phyloP scores from a whole-genome alignment of 495 filamentous ascomycete species.

The Penicillium tannophilum region DNA sequence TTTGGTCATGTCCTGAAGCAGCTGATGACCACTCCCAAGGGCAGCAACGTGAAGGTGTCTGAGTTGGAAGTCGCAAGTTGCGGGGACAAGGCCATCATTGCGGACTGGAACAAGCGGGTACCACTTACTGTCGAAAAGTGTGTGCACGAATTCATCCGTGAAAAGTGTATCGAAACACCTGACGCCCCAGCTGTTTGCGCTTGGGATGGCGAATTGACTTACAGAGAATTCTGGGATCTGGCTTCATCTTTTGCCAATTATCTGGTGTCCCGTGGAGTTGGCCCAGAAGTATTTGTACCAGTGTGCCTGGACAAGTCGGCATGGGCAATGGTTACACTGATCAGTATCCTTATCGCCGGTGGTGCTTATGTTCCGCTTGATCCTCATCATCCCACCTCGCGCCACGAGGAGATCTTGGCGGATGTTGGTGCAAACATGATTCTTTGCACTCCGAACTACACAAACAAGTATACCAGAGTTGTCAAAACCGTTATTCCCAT shows the following conservation, averaged over 20 bases:
- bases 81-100: conserved; percentile 36
- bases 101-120: conserved; percentile 35
- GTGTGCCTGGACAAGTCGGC: conserved; percentile 60
- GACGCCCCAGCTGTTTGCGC: conserved; percentile 41
- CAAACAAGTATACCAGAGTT: conserved; percentile 25
- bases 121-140: conserved; percentile 39
- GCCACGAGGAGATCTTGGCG: conserved; percentile 45
- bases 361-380: conserved; percentile 62
- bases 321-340: conserved; percentile 54
- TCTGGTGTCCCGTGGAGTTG: conserved; percentile 48
- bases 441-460: conserved; percentile 41
- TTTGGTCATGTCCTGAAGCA: conserved; percentile 40
- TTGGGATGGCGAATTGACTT: conserved; percentile 49
- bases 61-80: conserved; percentile 39
- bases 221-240: conserved; percentile 38
- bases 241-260: conserved; percentile 41
- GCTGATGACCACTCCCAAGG: conserved; percentile 30
- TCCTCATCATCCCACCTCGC: conserved; percentile 53
- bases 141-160: conserved; percentile 49
- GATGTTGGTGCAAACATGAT: conserved; percentile 42
- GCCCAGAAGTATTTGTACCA: conserved; percentile 52
- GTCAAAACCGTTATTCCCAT: conserved; percentile 41
- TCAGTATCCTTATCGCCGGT: conserved; percentile 58
- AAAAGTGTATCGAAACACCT: conserved; percentile 29
- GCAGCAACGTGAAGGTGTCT: conserved; percentile 28